These are phyloP conservation scores for Hagleromyces aurorensis DNA, from an alignment of 805 yeast species.

Conservation along the genomic window DNA sequence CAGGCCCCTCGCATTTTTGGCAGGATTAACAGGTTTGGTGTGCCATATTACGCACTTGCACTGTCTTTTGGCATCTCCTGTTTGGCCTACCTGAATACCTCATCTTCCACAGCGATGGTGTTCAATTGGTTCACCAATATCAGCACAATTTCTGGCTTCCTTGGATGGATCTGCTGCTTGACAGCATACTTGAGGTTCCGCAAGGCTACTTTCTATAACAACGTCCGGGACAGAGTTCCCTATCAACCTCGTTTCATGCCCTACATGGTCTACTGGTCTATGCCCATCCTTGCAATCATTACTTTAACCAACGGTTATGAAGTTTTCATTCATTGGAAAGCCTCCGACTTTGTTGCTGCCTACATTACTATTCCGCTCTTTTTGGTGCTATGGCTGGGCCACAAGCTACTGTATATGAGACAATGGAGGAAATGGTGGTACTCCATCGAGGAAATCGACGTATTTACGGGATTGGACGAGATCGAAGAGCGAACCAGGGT, in stretches of 20 bases:
- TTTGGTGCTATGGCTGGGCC: constrained; percentile 48
- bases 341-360: constrained; percentile 59
- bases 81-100: constrained; percentile 47
- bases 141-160: constrained; percentile 57
- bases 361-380: constrained; percentile 47
- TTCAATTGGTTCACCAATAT: constrained; percentile 61
- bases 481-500: constrained; percentile 46
- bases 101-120: constrained; percentile 44
- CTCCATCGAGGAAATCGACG: constrained; percentile 53
- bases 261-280: constrained; percentile 46
- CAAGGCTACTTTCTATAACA: constrained; percentile 50
- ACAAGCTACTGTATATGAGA: constrained; percentile 41
- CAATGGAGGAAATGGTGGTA: constrained; percentile 35
- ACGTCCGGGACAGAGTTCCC: constrained; percentile 47
- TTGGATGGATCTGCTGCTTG: constrained; percentile 51
- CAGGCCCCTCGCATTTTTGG: constrained; percentile 43
- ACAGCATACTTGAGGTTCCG: constrained; percentile 55
- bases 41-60: constrained; percentile 37
- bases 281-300: constrained; percentile 43
- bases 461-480: constrained; percentile 50
- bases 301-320: constrained; percentile 68
- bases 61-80: constrained; percentile 30
- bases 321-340: constrained; percentile 49
- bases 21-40: constrained; percentile 45
- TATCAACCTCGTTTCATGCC: constrained; percentile 52